Percentiles rank a stretch among this genome's conserved stretches.
Conservation (phyloP, 371 early-diverging fungal genomes). For the Dichotomocladium elegans region DNA sequence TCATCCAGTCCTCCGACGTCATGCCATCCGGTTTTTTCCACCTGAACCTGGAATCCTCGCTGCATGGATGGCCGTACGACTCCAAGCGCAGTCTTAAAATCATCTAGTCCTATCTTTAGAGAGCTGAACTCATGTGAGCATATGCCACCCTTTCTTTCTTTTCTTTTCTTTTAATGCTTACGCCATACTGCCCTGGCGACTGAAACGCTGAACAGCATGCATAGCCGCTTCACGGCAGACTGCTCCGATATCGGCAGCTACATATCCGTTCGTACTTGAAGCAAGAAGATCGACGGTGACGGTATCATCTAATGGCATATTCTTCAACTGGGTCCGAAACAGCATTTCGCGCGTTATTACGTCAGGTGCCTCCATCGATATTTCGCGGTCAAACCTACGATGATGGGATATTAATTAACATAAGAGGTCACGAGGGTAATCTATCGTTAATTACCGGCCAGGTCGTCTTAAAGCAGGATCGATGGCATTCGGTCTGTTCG, state of each 20-base stretch:
- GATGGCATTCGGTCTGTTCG: constrained; percentile 97
- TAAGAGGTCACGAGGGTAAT: background rate
- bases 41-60: constrained; percentile 58
- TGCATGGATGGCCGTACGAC: constrained; percentile 60
- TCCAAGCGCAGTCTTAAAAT: constrained; percentile 65
- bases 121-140: background rate
- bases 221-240: constrained; percentile 87
- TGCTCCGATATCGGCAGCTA: constrained; percentile 94
- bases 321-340: constrained; percentile 49
- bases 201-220: constrained; percentile 51
- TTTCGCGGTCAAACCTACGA: constrained; percentile 89
- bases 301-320: constrained; percentile 50
- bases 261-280: constrained; percentile 90
- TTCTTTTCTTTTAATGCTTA: background rate
- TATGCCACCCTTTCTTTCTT: background rate
- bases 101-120: constrained; percentile 37
- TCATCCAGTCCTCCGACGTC: constrained; percentile 93
- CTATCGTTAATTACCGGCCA: constrained; percentile 68
- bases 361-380: constrained; percentile 80
- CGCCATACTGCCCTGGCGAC: background rate
- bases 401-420: too few relatives aligned
- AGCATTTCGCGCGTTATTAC: constrained; percentile 59
- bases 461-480: constrained; percentile 98
- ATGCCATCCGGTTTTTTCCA: constrained; percentile 70
- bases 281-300: constrained; percentile 67